These are phyloP conservation scores for Dothidotthia symphoricarpi DNA, from an alignment of 2,329 filamentous ascomycete genomes.

Conservation along the genomic window DNA sequence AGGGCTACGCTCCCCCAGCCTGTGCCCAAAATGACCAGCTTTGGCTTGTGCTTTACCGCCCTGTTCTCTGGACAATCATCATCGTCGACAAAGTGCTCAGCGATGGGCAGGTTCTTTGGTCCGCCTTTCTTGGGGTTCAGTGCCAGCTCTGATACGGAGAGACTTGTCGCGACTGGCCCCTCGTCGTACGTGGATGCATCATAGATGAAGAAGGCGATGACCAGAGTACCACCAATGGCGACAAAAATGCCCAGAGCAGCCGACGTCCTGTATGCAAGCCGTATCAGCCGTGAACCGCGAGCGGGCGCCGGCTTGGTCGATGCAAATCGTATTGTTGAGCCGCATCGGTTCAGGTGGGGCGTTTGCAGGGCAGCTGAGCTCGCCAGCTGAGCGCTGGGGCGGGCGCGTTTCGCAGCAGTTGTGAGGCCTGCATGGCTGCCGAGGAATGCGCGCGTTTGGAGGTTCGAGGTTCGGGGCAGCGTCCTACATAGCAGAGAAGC, in stretches of 20 bases:
- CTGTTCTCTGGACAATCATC: conserved; percentile 72
- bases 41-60: conserved; percentile 80
- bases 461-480: conserved; percentile 7
- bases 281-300: conserved; percentile 40
- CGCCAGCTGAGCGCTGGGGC: conserved; percentile 9
- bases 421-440: conserved; percentile 25
- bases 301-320: conserved; percentile 34
- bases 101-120: conserved; percentile 92
- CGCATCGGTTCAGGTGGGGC: conserved; percentile 18
- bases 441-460: conserved; percentile 26
- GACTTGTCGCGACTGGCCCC: conserved; percentile 63
- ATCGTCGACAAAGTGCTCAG: conserved; percentile 84
- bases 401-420: conserved; percentile 20
- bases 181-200: conserved; percentile 89
- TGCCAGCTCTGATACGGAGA: conserved; percentile 80
- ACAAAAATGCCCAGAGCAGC: conserved; percentile 74
- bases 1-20: conserved; percentile 94
- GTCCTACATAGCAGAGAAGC: conserved; percentile 14
- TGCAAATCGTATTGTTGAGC: conserved; percentile 22
- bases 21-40: conserved; percentile 85
- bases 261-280: conserved; percentile 66
- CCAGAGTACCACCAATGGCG: conserved; percentile 63
- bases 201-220: conserved; percentile 87
- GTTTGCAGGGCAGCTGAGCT: conserved; percentile 18
- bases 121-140: conserved; percentile 79